Evolutionary conservation across 108 stramenopile species (phyloP), one percentile per base, ranked within the genome.

Genomic region (Nitzschia sp.): DNA sequence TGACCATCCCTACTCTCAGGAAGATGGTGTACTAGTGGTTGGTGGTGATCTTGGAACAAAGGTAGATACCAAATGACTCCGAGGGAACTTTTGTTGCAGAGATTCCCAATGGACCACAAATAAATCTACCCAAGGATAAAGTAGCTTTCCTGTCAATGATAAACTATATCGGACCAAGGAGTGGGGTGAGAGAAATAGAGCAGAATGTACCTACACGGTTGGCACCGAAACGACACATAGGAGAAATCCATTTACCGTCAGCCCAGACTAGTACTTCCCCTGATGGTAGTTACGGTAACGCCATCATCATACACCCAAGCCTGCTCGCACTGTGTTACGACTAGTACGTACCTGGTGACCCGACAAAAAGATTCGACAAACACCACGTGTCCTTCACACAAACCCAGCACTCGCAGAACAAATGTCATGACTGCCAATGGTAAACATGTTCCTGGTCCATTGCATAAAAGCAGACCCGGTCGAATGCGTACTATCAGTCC

Each of bases 291-390:
- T n/a, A n/a, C n/a, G n/a, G n/a, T n/a, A n/a, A n/a, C n/a, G n/a
- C n/a, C n/a, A n/a, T n/a, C n/a, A n/a, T n/a, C n/a, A n/a, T n/a
- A n/a, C n/a, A n/a, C n/a, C n/a, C n/a, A n/a, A n/a, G 29, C 29
- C 29, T 3, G 5, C 29, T 34, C 29, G 29, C 1, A 34, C 29
- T 3, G 29, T 5, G 5, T 3, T 34, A 34, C 29, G 3, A 34
- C 29, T 42, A 37, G 9, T 19, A 69, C 69, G 21, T 72, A 77
- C 56, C 80, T 87, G 17, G 72, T 65, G 12, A 95, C 95, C 12
- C 95, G 89, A 75, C 95, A 95, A 57, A 92, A 86, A 10, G 80
- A 80, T 76, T 95, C 95, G 0, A 88, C 80, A 85, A 91, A 95
- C n/a, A 95, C 69, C 53, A 89, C 77, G 40, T 79, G 79, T 50